Base-by-base conservation (phyloP, 768 basidiomycete species). In the Pleurotus citrinopileatus region DNA sequence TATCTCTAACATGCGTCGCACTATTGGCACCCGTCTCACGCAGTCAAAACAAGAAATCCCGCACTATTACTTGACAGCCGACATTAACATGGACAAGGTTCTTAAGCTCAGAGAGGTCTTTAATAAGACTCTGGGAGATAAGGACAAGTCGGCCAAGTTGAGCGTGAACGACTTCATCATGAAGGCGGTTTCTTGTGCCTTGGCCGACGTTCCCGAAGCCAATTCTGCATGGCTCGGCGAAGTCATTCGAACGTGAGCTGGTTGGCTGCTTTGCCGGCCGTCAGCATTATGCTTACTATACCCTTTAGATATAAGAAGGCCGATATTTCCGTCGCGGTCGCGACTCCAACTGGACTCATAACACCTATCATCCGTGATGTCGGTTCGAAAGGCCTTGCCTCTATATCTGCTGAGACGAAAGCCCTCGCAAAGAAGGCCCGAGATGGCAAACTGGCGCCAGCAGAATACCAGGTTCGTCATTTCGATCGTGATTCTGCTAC, bases 151-250 rank as follows among this genome's bases (percentile, higher is more conserved):
- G 40, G 85, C 89, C 27, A 99, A 98, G 76, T 82, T 99, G 50
- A 95, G 92, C 61, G 92, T 99, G 55, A 98, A 98, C 70, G 97
- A 99, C 73, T 99, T 99, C 68, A 83, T 99, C 63, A 85, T 98
- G 66, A 99, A 99, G 73, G 97, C 94, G 3, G 84, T 89, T 27
- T 84, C 89, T 7, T 89, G 93, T 62, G 95, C 97, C 1, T 79
- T 98, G 46, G 80, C 82, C 38, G 97, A 98, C 64, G 95, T 98
- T 26, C 97, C 97, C 42, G 97, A 98, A 68, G 95, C 87, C 60
- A 99, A 99, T 77, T 92, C 94, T 48, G 94, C 95, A 10, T 98
- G 96, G 97, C 71, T 98, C 57, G 95, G 95, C 59, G 96, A 99
- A 59, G 81, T 86, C 54, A 96, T 99, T 71, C 78, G 97, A 72